A percentile compares a stretch with the other conserved stretches of the same genome.
Evolutionary conservation across 2,329 filamentous ascomycete species (phyloP).

Genomic region (Incumbomyces delicatus): DNA sequence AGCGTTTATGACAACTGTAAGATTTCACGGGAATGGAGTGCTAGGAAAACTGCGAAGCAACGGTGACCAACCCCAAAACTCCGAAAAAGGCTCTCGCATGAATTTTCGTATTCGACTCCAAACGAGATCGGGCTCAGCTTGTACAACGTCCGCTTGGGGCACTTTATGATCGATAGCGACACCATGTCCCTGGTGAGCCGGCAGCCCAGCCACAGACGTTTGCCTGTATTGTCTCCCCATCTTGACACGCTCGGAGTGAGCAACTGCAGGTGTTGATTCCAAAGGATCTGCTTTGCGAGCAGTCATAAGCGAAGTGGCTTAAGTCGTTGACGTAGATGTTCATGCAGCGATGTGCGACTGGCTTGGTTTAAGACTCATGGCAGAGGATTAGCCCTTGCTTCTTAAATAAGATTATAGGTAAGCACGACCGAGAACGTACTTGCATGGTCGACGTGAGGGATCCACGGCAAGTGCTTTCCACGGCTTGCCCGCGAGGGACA

Average conservation of each 20-base stretch:
- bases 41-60: too few relatives aligned
- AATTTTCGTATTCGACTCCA: constrained; percentile 47
- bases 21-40: too few relatives aligned
- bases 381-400: neutral
- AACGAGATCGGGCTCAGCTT: constrained; percentile 24
- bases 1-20: too few relatives aligned
- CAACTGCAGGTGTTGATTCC: constrained; percentile 12
- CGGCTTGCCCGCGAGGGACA: too few relatives aligned
- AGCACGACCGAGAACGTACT: neutral
- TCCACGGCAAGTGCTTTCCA: too few relatives aligned
- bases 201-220: constrained; percentile 13
- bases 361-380: too few relatives aligned
- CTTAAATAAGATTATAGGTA: neutral
- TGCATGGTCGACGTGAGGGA: too few relatives aligned
- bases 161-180: constrained; percentile 26
- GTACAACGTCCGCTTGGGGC: constrained; percentile 22
- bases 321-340: neutral
- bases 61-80: constrained; percentile 46
- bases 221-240: constrained; percentile 9
- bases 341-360: neutral
- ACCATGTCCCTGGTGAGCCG: constrained; percentile 23
- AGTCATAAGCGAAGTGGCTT: neutral
- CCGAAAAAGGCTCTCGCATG: constrained; percentile 52
- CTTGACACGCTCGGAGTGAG: constrained; percentile 12
- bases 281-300: constrained; percentile 12